Evolutionary conservation across 192 early-diverging fungal genomes (phyloP).

Genomic region (Coemansia sp.): DNA sequence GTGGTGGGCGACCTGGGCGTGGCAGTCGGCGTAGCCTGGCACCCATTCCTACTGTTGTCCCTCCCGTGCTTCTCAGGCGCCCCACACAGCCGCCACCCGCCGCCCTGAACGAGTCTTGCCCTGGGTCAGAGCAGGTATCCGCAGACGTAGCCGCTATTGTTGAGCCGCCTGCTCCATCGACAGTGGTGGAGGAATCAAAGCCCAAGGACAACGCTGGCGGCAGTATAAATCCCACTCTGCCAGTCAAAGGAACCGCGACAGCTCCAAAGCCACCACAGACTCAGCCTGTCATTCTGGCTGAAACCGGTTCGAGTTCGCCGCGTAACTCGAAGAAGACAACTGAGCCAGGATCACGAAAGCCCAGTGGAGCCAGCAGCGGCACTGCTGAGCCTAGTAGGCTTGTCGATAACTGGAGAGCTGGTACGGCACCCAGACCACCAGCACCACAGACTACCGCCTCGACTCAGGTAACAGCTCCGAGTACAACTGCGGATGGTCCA

Average conservation of each 20-base stretch:
- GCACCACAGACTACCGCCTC: neutral
- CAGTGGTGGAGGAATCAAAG: neutral
- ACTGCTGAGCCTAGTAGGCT: neutral
- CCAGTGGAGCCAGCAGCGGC: neutral
- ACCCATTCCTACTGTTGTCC: conserved; percentile 44
- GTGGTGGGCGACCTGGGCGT: conserved; percentile 12
- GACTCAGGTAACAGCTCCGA: neutral
- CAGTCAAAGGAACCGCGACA: neutral
- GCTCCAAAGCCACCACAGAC: neutral
- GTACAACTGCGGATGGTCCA: neutral
- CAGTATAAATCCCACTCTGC: neutral
- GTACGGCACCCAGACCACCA: conserved; percentile 1
- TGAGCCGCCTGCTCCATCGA: neutral
- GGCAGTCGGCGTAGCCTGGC: conserved; percentile 25
- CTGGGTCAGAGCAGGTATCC: neutral
- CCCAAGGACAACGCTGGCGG: neutral
- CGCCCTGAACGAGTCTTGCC: neutral
- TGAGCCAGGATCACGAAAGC: neutral
- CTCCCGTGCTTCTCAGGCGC: conserved; percentile 29
- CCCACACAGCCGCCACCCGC: neutral
- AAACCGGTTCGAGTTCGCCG: neutral
- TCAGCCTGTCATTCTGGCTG: neutral
- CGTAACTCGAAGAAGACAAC: neutral
- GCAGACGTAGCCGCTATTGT: neutral
- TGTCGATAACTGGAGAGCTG: conserved; percentile 14